Evolutionary conservation across 768 basidiomycete genomes (phyloP).

Genomic region (Megacollybia marginata): DNA sequence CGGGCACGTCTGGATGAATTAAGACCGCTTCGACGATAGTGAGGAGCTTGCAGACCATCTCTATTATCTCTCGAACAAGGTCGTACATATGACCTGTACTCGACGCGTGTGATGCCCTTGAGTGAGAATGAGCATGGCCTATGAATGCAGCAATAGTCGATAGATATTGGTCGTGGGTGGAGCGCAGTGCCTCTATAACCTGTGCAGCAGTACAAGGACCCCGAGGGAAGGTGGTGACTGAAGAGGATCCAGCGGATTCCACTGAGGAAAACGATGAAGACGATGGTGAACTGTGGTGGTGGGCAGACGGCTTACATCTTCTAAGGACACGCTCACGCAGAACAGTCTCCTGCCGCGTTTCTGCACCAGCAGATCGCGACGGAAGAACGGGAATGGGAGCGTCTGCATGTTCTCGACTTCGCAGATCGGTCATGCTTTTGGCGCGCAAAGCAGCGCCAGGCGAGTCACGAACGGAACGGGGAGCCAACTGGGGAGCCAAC

Average conservation of each 20-base stretch:
- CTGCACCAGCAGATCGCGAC: constrained; percentile 22
- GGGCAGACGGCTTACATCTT: constrained; percentile 34
- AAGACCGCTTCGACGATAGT: constrained; percentile 88
- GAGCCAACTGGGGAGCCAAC: neutral
- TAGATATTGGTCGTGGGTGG: constrained; percentile 83
- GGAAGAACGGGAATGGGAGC: constrained; percentile 30
- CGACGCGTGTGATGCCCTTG: constrained; percentile 83
- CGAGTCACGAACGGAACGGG: constrained; percentile 1
- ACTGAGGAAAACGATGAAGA: constrained; percentile 63
- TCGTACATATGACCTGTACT: constrained; percentile 93
- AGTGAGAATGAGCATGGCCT: constrained; percentile 92
- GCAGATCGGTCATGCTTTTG: constrained; percentile 49
- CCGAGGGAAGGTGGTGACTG: constrained; percentile 55
- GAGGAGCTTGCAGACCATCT: constrained; percentile 86
- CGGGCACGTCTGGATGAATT: constrained; percentile 62
- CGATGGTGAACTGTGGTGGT: constrained; percentile 63
- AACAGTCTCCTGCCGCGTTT: constrained; percentile 11
- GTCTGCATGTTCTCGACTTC: constrained; percentile 20
- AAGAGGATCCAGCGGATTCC: constrained; percentile 38
- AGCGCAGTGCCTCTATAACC: constrained; percentile 69
- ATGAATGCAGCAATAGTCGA: constrained; percentile 97
- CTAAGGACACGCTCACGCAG: constrained; percentile 25
- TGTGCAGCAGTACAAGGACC: constrained; percentile 66
- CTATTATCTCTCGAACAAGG: constrained; percentile 89
- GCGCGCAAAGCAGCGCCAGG: constrained; percentile 32